A percentile compares a stretch with the other conserved stretches of the same genome.
These are phyloP conservation scores for Saccharomycopsis fermentans DNA, from an alignment of 805 yeast species.

Conservation along the genomic window DNA sequence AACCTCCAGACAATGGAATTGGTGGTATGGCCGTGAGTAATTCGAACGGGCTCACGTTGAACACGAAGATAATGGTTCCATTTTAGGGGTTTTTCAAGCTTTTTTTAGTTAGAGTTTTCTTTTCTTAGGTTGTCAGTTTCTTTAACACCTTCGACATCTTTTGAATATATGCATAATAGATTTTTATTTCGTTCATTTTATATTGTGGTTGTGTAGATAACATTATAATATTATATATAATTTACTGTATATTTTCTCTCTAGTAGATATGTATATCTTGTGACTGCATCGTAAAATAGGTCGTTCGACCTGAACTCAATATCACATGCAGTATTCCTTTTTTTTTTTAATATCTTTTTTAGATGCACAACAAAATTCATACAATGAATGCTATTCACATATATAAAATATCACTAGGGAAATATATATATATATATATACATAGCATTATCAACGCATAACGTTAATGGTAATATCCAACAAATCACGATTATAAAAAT, in stretches of 20 bases:
- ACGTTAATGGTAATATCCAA: neutral
- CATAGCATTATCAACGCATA: neutral
- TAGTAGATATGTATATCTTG: neutral
- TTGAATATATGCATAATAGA: neutral
- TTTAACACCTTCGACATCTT: neutral
- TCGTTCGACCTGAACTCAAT: neutral
- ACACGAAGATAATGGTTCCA: slow-evolving; percentile 15
- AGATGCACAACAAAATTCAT: neutral
- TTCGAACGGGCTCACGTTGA: slow-evolving; percentile 12
- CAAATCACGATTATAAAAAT: too few relatives aligned
- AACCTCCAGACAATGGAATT: slow-evolving; percentile 20
- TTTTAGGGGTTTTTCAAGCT: neutral
- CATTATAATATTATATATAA: too few relatives aligned
- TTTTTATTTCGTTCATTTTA: neutral
- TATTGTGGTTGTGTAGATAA: too few relatives aligned
- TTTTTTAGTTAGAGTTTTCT: neutral
- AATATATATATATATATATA: neutral
- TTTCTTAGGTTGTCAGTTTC: neutral
- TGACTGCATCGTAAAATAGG: neutral
- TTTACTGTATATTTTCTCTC: too few relatives aligned
- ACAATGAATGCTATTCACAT: neutral
- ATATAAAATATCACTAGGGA: neutral
- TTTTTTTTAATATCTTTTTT: neutral
- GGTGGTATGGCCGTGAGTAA: slow-evolving; percentile 11
- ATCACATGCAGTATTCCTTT: neutral